These are phyloP conservation scores for Fraxinus anomala DNA, from an alignment of 257 asterid species.

Conservation along the genomic window DNA sequence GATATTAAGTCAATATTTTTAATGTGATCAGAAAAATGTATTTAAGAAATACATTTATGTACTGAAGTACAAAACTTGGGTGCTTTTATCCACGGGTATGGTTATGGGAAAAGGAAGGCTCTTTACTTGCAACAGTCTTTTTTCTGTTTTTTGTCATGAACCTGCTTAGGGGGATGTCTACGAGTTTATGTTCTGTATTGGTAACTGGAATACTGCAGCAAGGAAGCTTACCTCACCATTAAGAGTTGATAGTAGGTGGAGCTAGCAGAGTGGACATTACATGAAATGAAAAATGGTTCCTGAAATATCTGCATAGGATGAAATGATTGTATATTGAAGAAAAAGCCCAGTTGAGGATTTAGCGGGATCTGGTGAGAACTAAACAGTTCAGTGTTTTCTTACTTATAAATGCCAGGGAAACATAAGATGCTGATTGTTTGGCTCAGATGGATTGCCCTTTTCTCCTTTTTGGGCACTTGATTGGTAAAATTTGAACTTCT, in stretches of 20 bases:
- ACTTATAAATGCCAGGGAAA: neutral
- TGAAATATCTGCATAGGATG: neutral
- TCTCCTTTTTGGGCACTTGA: neutral
- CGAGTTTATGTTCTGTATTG: neutral
- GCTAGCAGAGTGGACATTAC: neutral
- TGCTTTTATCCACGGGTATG: neutral
- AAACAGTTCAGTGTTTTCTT: neutral
- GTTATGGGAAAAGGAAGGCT: neutral
- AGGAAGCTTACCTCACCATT: neutral
- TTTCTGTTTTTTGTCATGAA: neutral
- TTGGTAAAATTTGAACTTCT: neutral
- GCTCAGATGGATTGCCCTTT: neutral
- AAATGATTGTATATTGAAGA: neutral
- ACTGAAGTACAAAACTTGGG: neutral
- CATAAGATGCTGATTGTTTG: neutral
- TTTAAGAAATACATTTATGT: too few relatives aligned
- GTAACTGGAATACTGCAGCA: neutral
- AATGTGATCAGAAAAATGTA: neutral
- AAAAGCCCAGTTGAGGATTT: neutral
- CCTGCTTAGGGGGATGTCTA: neutral
- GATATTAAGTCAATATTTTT: neutral
- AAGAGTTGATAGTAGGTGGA: neutral
- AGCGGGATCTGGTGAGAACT: neutral
- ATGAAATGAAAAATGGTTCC: neutral
- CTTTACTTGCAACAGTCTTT: neutral